These are phyloP conservation scores for Saccharomycopsis sp. DNA, from an alignment of 805 yeast species.

Conservation along the genomic window DNA sequence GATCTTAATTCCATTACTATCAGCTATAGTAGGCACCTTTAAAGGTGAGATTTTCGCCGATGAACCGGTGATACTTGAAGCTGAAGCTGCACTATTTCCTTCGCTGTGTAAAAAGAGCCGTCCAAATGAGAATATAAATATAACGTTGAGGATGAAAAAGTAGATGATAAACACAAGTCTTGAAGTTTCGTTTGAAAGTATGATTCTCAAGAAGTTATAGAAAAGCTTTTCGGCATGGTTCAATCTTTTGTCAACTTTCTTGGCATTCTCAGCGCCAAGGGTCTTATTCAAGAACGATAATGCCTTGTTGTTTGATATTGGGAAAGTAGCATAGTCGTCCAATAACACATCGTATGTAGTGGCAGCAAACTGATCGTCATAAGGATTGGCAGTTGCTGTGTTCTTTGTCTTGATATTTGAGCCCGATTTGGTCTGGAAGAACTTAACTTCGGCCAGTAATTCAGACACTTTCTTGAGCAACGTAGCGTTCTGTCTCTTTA, in stretches of 20 bases:
- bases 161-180: constrained; percentile 68
- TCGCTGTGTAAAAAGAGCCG: neutral
- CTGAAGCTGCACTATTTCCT: neutral
- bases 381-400: constrained; percentile 22
- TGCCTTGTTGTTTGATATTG: constrained; percentile 62
- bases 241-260: constrained; percentile 62
- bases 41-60: constrained; percentile 29
- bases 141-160: constrained; percentile 60
- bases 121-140: neutral
- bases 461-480: constrained; percentile 71
- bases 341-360: constrained; percentile 21
- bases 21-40: neutral
- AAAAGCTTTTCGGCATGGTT: constrained; percentile 77
- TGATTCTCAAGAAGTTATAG: constrained; percentile 61
- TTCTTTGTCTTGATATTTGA: constrained; percentile 22
- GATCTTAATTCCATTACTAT: constrained; percentile 1
- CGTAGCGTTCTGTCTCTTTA: constrained; percentile 55
- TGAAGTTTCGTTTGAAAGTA: constrained; percentile 68
- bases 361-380: constrained; percentile 27
- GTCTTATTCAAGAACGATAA: constrained; percentile 75
- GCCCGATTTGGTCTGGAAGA: constrained; percentile 43
- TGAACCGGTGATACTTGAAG: neutral
- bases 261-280: constrained; percentile 71
- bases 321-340: constrained; percentile 43
- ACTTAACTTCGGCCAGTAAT: constrained; percentile 71